phyloP scores from a whole-genome alignment of 495 filamentous ascomycete genomes.

The Bacidia gigantensis region DNA sequence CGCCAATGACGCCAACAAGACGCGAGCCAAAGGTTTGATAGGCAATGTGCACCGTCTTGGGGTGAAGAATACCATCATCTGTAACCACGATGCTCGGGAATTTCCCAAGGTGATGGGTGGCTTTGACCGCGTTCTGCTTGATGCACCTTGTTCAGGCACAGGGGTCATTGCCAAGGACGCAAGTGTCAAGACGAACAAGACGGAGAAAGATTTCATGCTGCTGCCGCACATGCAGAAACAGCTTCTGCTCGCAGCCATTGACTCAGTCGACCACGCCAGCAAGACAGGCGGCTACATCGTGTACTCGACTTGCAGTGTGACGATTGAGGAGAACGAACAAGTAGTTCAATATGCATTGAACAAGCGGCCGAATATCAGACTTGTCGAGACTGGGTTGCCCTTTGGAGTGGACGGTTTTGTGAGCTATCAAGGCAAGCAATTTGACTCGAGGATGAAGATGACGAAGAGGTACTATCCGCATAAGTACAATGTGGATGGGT shows the following conservation, averaged over 20 bases:
- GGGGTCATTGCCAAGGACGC: constrained; percentile 94
- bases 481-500: constrained; percentile 91
- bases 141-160: constrained; percentile 70
- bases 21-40: constrained; percentile 88
- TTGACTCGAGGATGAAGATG: constrained; percentile 70
- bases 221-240: constrained; percentile 92
- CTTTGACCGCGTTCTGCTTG: constrained; percentile 73
- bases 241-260: constrained; percentile 82
- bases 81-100: constrained; percentile 73
- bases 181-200: constrained; percentile 93
- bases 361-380: constrained; percentile 81
- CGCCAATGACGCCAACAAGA: constrained; percentile 90
- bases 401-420: constrained; percentile 90
- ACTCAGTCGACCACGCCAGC: constrained; percentile 73
- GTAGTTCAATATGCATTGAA: constrained; percentile 87
- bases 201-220: constrained; percentile 77
- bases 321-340: constrained; percentile 83
- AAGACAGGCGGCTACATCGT: constrained; percentile 90
- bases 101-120: constrained; percentile 91
- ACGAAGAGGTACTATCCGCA: constrained; percentile 90
- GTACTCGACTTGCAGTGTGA: constrained; percentile 86
- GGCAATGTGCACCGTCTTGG: constrained; percentile 96
- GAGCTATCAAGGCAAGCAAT: constrained; percentile 74
- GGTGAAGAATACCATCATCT: constrained; percentile 84
- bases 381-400: constrained; percentile 84